Base-by-base conservation (phyloP, 768 basidiomycete genomes). In the Hericium rajendrae region DNA sequence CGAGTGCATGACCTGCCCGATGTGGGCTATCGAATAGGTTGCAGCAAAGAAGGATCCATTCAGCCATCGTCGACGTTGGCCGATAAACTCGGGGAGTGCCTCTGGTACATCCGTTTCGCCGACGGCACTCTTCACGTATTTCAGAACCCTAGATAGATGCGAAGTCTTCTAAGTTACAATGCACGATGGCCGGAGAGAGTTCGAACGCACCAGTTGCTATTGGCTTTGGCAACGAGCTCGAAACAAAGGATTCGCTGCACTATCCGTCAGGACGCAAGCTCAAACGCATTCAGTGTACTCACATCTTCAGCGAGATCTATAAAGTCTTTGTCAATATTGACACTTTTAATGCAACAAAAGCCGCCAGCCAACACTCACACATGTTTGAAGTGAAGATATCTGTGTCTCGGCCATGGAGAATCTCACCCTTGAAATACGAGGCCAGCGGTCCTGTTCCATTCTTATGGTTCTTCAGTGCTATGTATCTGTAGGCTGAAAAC, bases 401-500 rank as follows among this genome's bases (percentile, higher is more conserved):
- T 0, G 91, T 88, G 66, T 91, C 88, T 28, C 83, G 80, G 10
- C 89, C 91, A 62, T 88, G 85, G 24, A 91, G 70, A 20, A 87
- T 78, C 68, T 99, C 97, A 9, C 97, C 97, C 68, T 97, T 90
- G 78, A 99, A 99, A 69, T 99, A 99, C 15, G 94, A 94, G 13
- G 92, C 89, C 4, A 98, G 73, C 5, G 95, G 95, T 0, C 95
- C 95, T 22, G 80, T 74, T 0, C 94, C 94, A 18, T 75, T 72
- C 60, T 81, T 80, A 65, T 94, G 81, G 64, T 97, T 97, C 69
- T 90, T 88, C 57, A 97, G 68, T 0, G 93, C 94, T 64, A 94
- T 92, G 68, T 92, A 89, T 51, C 85, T 83, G 69, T 93, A 95
- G 0, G 93, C 94, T 16, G 92, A 97, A 72, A 94, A 95, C 37